These are phyloP conservation scores for Nakaseomyces kungkrabaensis DNA, from an alignment of 1,139 yeast genomes.

Conservation along the genomic window DNA sequence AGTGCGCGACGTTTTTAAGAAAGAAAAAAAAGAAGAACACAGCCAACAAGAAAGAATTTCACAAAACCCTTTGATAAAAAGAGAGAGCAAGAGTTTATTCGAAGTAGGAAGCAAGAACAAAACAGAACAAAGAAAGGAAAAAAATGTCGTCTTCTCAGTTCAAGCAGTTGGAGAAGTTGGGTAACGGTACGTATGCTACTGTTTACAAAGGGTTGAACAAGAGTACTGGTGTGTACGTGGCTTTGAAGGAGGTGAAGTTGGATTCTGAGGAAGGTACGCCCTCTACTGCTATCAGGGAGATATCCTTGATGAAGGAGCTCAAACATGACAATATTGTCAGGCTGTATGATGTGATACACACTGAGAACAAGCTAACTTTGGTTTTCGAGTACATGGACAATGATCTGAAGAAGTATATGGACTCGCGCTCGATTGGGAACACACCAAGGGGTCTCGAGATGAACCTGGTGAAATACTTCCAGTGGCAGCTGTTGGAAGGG, in stretches of 20 bases:
- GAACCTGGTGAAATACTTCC: constrained; percentile 84
- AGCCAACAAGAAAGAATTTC: too few species aligned
- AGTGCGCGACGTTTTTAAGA: too few species aligned
- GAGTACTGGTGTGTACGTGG: constrained; percentile 85
- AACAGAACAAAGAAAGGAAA: not conserved
- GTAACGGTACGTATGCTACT: constrained; percentile 97
- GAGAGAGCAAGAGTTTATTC: not conserved
- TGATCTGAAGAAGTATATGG: constrained; percentile 92
- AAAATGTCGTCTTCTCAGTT: constrained; percentile 10
- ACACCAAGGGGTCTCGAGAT: constrained; percentile 32
- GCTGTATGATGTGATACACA: constrained; percentile 88
- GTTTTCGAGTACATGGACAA: constrained; percentile 93
- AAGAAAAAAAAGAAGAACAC: too few species aligned
- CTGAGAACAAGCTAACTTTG: constrained; percentile 86
- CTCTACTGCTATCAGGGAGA: constrained; percentile 93
- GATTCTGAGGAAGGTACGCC: constrained; percentile 99
- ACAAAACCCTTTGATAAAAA: too few species aligned
- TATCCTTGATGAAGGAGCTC: constrained; percentile 90
- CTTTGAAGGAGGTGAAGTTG: constrained; percentile 84
- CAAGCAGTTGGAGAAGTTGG: constrained; percentile 67
- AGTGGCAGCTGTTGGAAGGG: constrained; percentile 86
- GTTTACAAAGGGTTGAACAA: constrained; percentile 93
- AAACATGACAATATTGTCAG: constrained; percentile 92
- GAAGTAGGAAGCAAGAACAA: not conserved
- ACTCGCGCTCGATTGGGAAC: constrained; percentile 34